Conservation (phyloP, 148 eudicot species). For the Silene uniflora region DNA sequence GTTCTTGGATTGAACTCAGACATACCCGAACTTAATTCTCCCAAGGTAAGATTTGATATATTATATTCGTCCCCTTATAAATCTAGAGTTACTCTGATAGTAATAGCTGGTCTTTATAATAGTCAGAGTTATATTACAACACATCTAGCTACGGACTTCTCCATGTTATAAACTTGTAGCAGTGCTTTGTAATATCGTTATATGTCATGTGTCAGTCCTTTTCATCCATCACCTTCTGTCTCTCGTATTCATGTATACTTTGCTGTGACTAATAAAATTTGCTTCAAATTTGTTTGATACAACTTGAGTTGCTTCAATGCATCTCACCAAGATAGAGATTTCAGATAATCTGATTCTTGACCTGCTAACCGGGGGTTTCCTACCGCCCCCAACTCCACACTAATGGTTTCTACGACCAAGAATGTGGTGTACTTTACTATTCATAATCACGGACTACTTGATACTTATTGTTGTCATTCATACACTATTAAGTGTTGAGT, state of each 20-base stretch:
- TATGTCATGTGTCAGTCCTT: neutral
- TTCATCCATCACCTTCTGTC: neutral
- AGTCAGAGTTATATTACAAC: neutral
- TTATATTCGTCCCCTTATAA: neutral
- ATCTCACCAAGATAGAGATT: neutral
- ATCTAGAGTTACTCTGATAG: neutral
- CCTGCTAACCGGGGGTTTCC: neutral
- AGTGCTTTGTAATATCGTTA: too few relatives aligned
- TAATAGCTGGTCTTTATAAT: neutral
- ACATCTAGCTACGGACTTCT: neutral
- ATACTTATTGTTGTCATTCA: too few relatives aligned
- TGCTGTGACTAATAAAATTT: neutral
- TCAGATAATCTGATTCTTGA: neutral
- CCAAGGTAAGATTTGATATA: conserved; percentile 38
- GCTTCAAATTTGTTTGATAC: neutral
- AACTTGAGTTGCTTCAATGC: neutral
- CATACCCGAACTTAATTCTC: conserved; percentile 57
- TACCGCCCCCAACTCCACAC: too few relatives aligned
- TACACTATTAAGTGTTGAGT: neutral
- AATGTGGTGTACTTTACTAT: too few relatives aligned
- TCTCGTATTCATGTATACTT: neutral
- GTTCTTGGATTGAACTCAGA: conserved; percentile 79
- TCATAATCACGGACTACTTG: too few relatives aligned
- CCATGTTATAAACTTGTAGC: too few relatives aligned
- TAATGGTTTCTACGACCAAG: too few relatives aligned